Base-by-base conservation (phyloP, 805 yeast genomes). In the Limtongia smithiae region DNA sequence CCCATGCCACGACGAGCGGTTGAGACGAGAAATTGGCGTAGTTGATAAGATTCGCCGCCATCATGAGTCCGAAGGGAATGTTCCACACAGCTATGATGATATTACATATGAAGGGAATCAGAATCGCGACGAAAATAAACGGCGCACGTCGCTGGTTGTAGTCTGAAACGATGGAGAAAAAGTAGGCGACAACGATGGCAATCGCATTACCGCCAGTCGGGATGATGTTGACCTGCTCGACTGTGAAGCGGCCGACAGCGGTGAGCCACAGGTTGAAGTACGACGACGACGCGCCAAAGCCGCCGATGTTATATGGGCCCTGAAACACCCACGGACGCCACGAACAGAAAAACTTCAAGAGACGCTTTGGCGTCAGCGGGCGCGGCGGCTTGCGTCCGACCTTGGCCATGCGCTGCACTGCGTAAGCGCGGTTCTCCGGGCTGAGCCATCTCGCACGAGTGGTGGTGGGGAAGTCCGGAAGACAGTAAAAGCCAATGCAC, bases 211-310 rank as follows among this genome's bases (percentile, higher is more conserved):
- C n/a, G n/a, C n/a, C n/a, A n/a, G n/a, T n/a, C n/a, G n/a, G n/a
- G n/a, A n/a, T n/a, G n/a, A n/a, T n/a, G n/a, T n/a, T n/a, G n/a
- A n/a, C 31, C 12, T 8, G 7, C 31, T 7, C 12, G 18, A 65
- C 59, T n/a, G 58, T 31, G 44, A 55, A 66, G 18, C 48, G 51
- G 9, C 52, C 55, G 12, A 50, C 51, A 8, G 54, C 50, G 48
- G 64, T 57, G 36, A 66, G 57, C 65, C 66, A 66, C 22, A 65
- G 48, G 36, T 58, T 64, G 60, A 64, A 56, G 48, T 62, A 65
- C 11, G 40, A 27, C 9, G 44, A 27, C 7, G 51, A 37, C 1
- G 41, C 18, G 12, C 55, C 55, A 33, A 51, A 51, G 3, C 42
- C 41, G 2, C 40, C 48, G 20, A 51, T 42, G 22, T 30, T 33